Percentiles rank a stretch among this genome's conserved stretches.
Evolutionary conservation across 345 rosid species (phyloP).

Genomic region (Corchorus capsularis): DNA sequence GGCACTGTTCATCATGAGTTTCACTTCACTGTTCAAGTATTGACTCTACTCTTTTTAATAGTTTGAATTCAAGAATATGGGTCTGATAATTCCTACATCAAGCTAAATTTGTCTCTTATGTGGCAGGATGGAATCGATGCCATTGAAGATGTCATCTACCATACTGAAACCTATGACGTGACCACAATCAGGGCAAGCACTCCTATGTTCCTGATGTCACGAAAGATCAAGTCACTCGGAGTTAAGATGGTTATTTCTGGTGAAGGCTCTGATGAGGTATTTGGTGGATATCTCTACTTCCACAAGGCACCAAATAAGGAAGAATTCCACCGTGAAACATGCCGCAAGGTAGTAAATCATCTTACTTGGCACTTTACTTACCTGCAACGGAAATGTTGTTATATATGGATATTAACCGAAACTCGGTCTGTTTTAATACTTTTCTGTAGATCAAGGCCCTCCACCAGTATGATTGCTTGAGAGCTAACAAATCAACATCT

Average conservation of each 20-base stretch:
- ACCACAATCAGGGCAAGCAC: slow-evolving; percentile 89
- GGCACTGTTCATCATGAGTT: slow-evolving; percentile 94
- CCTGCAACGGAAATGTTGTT: background rate
- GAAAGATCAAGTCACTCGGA: slow-evolving; percentile 91
- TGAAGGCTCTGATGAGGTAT: slow-evolving; percentile 91
- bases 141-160: slow-evolving; percentile 91
- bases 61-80: background rate
- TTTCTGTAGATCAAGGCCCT: slow-evolving; percentile 80
- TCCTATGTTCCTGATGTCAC: slow-evolving; percentile 89
- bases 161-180: slow-evolving; percentile 87
- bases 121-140: slow-evolving; percentile 89
- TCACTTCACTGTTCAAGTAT: slow-evolving; percentile 85
- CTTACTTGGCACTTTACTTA: background rate
- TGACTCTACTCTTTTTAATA: background rate
- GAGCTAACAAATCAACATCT: slow-evolving; percentile 94
- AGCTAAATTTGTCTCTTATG: slow-evolving; percentile 4
- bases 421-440: background rate
- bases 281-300: slow-evolving; percentile 94
- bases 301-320: slow-evolving; percentile 95
- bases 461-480: slow-evolving; percentile 84
- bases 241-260: slow-evolving; percentile 99
- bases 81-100: background rate
- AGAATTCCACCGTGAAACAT: slow-evolving; percentile 84
- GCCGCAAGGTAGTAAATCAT: slow-evolving; percentile 62
- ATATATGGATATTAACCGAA: background rate